Evolutionary conservation across 306 rosid species (phyloP).

Genomic region (Oemleria cerasiformis): DNA sequence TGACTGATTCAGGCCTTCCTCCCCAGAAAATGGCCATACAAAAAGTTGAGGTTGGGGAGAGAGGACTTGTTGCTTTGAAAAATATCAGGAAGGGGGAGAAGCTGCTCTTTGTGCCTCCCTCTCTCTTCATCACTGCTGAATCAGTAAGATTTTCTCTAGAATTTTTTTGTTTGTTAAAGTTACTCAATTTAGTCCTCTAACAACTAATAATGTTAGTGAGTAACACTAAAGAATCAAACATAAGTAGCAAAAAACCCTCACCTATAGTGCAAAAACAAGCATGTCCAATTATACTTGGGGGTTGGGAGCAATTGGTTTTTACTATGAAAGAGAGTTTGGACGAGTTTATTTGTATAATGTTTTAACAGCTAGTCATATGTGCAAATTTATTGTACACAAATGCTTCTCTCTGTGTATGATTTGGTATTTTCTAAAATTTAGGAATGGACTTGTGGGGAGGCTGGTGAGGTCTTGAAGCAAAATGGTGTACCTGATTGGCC

Average conservation of each 20-base stretch:
- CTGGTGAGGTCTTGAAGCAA: slow-evolving; percentile 66
- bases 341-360: neutral
- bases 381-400: neutral
- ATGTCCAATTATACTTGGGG: too few species aligned
- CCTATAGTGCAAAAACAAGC: too few species aligned
- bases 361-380: neutral
- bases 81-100: slow-evolving; percentile 91
- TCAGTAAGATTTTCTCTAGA: slow-evolving; percentile 45
- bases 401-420: neutral
- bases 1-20: slow-evolving; percentile 75
- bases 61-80: slow-evolving; percentile 89
- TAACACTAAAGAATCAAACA: too few species aligned
- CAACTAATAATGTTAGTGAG: too few species aligned
- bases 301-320: too few species aligned
- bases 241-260: too few species aligned
- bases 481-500: slow-evolving; percentile 96
- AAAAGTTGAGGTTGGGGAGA: slow-evolving; percentile 81
- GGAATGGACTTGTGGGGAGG: slow-evolving; percentile 78
- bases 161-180: slow-evolving; percentile 2
- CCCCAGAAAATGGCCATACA: slow-evolving; percentile 86
- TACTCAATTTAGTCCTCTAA: neutral
- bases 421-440: slow-evolving; percentile 23
- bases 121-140: slow-evolving; percentile 62
- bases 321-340: too few species aligned
- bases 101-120: slow-evolving; percentile 86